Conservation (phyloP, 805 yeast genomes). For the Starmerella tilneyi region DNA sequence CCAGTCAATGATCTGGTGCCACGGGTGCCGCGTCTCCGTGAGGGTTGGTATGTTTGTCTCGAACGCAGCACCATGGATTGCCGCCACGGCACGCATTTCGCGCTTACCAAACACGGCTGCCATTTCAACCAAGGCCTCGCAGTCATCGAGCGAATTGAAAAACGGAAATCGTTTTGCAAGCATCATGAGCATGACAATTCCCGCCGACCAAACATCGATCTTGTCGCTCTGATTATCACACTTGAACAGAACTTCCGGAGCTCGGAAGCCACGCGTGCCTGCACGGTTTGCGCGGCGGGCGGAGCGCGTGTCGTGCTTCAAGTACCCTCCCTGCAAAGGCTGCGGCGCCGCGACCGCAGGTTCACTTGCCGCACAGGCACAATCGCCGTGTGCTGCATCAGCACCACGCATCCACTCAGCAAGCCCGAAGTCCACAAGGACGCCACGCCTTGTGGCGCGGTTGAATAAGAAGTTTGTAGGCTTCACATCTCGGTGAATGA, state of each 20-base stretch:
- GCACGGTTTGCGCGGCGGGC: conserved; percentile 93
- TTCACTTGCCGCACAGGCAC: conserved; percentile 21
- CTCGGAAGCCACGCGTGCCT: conserved; percentile 89
- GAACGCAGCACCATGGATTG: conserved; percentile 77
- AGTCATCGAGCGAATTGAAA: conserved; percentile 87
- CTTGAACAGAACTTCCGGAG: conserved; percentile 83
- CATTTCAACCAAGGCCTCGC: conserved; percentile 79
- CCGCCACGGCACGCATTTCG: conserved; percentile 65
- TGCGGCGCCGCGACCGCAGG: conserved; percentile 25
- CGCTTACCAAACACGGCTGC: conserved; percentile 69
- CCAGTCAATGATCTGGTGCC: conserved; percentile 36
- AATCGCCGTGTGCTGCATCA: conserved; percentile 14
- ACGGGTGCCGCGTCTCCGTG: conserved; percentile 36
- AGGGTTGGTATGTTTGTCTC: conserved; percentile 53
- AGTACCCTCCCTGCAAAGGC: conserved; percentile 51
- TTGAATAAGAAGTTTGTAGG: conserved; percentile 70
- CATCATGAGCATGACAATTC: conserved; percentile 72
- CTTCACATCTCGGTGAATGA: conserved; percentile 88
- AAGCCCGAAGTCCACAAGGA: conserved; percentile 81
- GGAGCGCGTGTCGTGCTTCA: conserved; percentile 77
- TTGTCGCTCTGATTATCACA: conserved; percentile 74
- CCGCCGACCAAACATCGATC: conserved; percentile 88
- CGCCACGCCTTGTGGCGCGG: conserved; percentile 59
- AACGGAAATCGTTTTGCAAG: conserved; percentile 78
- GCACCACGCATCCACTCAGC: conserved; percentile 49